A percentile compares a stretch with the other conserved stretches of the same genome.
Conservation (phyloP, 345 rosid genomes). For the Boechera divaricarpa region DNA sequence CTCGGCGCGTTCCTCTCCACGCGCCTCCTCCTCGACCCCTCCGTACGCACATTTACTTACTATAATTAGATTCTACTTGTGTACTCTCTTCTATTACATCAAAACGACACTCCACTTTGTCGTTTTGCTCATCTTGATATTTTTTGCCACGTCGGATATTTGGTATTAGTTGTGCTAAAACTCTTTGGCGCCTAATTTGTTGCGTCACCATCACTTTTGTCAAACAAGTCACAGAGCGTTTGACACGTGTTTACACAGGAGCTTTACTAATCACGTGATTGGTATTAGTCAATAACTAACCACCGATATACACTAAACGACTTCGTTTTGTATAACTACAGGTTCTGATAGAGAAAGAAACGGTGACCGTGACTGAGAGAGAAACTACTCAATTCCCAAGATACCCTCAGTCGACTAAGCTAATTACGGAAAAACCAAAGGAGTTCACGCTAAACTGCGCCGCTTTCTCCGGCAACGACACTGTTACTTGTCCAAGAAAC, state of each 20-base stretch:
- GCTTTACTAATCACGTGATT: constrained; percentile 8
- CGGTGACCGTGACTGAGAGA: constrained; percentile 21
- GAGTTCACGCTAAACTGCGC: constrained; percentile 38
- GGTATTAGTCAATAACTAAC: background rate
- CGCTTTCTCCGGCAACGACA: constrained; percentile 34
- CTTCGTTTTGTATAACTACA: background rate
- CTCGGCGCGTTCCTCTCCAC: constrained; percentile 73
- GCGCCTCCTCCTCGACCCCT: constrained; percentile 59
- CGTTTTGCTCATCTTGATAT: background rate
- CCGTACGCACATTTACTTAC: constrained; percentile 45
- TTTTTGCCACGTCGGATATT: constrained; percentile 33
- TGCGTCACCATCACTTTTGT: constrained; percentile 29
- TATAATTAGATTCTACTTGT: background rate
- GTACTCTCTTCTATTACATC: background rate
- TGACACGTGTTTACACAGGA: constrained; percentile 30
- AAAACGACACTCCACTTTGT: constrained; percentile 9
- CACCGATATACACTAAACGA: constrained; percentile 7
- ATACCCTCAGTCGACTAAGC: constrained; percentile 36
- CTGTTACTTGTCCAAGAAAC: constrained; percentile 48
- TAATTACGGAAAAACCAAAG: constrained; percentile 29
- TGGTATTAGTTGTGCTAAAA: background rate
- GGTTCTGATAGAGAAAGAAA: constrained; percentile 43
- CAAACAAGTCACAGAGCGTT: constrained; percentile 17
- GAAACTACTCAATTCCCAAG: background rate
- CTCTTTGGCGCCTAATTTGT: constrained; percentile 22